Percentiles rank a stretch among this genome's conserved stretches.
Conservation (phyloP, 2,329 filamentous ascomycete genomes). For the Hypoxylon sp. region DNA sequence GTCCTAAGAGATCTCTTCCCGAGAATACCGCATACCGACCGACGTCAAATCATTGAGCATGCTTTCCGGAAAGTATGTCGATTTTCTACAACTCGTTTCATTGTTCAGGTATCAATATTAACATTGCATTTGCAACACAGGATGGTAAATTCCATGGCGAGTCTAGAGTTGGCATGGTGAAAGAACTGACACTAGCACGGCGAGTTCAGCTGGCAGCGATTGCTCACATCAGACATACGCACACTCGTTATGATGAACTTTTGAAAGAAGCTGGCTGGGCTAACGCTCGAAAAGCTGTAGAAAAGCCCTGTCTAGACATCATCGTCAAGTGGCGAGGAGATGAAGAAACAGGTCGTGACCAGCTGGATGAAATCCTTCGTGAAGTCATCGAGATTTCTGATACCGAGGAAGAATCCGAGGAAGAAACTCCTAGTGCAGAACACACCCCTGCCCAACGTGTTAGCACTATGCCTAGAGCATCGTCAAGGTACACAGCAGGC, state of each 20-base stretch:
- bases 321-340: conserved; percentile 81
- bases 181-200: conserved; percentile 70
- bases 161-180: conserved; percentile 70
- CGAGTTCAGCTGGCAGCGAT: conserved; percentile 76
- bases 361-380: conserved; percentile 76
- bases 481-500: conserved; percentile 30
- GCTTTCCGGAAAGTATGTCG: conserved; percentile 72
- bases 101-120: conserved; percentile 1
- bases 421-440: conserved; percentile 51
- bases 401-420: conserved; percentile 63
- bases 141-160: conserved; percentile 67
- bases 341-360: conserved; percentile 77
- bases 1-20: conserved; percentile 76
- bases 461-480: conserved; percentile 30
- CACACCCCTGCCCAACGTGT: conserved; percentile 27
- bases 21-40: conserved; percentile 75
- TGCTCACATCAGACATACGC: conserved; percentile 76
- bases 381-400: conserved; percentile 78
- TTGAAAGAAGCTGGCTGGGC: conserved; percentile 71
- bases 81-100: conserved; percentile 1
- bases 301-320: conserved; percentile 73
- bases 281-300: conserved; percentile 73
- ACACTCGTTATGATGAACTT: conserved; percentile 75
- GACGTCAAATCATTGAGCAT: conserved; percentile 73
- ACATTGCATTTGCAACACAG: conserved; percentile 54